These are phyloP conservation scores for Tetrastigma voinierianum DNA, from an alignment of 164 flowering plant species.

Conservation along the genomic window DNA sequence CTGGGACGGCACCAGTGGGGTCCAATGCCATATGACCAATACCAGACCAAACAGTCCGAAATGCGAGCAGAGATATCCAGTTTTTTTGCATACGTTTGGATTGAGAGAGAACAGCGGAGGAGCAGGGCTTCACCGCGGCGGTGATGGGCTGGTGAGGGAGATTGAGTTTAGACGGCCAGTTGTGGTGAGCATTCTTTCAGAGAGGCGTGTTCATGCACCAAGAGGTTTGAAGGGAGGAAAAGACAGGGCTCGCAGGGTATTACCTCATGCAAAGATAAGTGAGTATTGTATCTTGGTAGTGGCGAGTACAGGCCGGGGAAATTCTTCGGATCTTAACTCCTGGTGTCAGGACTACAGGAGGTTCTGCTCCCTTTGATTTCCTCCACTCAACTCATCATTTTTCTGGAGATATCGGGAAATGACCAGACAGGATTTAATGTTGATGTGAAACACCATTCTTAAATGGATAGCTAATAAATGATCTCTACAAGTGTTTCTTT, in stretches of 20 bases:
- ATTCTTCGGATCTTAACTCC: constrained; percentile 86
- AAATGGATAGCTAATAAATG: no score
- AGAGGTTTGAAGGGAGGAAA: constrained; percentile 87
- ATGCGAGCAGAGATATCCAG: constrained; percentile 97
- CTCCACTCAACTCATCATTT: no score
- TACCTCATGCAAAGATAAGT: constrained; percentile 69
- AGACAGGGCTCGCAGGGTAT: constrained; percentile 82
- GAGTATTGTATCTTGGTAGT: constrained; percentile 76
- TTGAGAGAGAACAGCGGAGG: constrained; percentile 88
- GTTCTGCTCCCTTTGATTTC: no score
- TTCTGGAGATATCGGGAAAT: no score
- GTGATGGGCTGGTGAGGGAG: constrained; percentile 93
- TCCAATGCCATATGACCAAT: constrained; percentile 99
- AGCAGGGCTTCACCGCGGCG: constrained; percentile 74
- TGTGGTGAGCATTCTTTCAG: constrained; percentile 91
- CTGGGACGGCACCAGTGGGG: constrained; percentile 96
- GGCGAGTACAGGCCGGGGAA: constrained; percentile 75
- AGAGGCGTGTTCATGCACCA: constrained; percentile 93
- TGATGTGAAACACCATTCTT: no score
- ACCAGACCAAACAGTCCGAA: constrained; percentile 99
- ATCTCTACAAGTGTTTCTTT: no score
- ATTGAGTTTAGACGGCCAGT: constrained; percentile 81
- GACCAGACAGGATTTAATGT: no score
- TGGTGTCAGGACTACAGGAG: no score
- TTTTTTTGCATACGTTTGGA: constrained; percentile 74